phyloP scores from a whole-genome alignment of 768 basidiomycete species.

The Saitozyma sp. region DNA sequence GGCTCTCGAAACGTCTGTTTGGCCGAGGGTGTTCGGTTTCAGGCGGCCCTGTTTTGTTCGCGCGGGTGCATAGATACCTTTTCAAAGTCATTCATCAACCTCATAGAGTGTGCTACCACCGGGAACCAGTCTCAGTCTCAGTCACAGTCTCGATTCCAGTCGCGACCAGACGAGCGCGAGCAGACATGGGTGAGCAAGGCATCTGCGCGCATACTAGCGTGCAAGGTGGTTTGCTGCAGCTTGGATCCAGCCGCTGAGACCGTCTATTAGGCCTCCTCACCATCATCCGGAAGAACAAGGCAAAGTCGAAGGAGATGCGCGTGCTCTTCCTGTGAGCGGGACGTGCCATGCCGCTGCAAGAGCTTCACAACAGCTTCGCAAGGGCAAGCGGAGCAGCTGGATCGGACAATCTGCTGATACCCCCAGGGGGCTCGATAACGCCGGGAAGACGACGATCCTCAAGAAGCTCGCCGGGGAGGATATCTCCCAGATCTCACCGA shows the following conservation, averaged over 20 bases:
- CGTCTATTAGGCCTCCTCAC: constrained; percentile 72
- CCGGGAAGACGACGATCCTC: constrained; percentile 96
- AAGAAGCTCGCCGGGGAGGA: constrained; percentile 94
- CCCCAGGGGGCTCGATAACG: constrained; percentile 89
- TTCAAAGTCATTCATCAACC: too few species aligned
- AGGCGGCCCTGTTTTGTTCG: too few species aligned
- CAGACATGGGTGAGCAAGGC: neutral
- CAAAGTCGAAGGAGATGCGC: constrained; percentile 95
- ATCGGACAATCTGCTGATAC: constrained; percentile 1
- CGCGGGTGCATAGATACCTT: too few species aligned
- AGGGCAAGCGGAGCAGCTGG: neutral
- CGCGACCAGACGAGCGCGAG: too few species aligned
- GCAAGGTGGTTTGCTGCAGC: too few species aligned
- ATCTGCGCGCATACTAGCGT: neutral
- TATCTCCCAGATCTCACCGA: constrained; percentile 82
- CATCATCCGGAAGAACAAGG: constrained; percentile 91
- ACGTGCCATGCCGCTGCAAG: neutral
- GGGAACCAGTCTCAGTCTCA: too few species aligned
- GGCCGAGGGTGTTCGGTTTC: too few species aligned
- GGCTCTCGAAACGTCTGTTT: too few species aligned
- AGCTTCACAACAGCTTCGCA: neutral
- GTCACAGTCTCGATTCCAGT: too few species aligned
- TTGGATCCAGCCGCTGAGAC: too few species aligned
- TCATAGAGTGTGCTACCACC: too few species aligned
- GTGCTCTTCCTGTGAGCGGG: constrained; percentile 68